Evolutionary conservation across 129 eudicot genomes (phyloP).

Genomic region (Arctium minus): DNA sequence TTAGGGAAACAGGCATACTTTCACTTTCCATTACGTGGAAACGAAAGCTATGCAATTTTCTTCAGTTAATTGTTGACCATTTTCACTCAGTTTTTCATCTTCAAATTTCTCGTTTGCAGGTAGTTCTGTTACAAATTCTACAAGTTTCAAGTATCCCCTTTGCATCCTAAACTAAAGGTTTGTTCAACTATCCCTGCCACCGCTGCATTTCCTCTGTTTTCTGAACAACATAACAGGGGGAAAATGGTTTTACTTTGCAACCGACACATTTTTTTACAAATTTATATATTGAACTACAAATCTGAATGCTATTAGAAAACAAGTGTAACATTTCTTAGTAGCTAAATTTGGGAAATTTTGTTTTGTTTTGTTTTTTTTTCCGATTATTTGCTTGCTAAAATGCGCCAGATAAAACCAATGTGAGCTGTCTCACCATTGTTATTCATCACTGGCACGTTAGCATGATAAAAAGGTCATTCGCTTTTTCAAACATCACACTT

Average conservation of each 20-base stretch:
- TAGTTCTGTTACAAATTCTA: neutral
- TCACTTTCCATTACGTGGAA: neutral
- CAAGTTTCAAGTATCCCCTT: neutral
- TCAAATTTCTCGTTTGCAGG: conserved; percentile 3
- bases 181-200: neutral
- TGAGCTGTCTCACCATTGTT: conserved; percentile 35
- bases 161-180: conserved; percentile 18
- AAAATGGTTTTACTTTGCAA: neutral
- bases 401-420: conserved; percentile 14
- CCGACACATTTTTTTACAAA: neutral
- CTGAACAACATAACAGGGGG: neutral
- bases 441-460: conserved; percentile 22
- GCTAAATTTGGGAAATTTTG: conserved; percentile 6
- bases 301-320: neutral
- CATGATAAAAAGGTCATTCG: conserved; percentile 17
- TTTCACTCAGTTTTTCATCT: neutral
- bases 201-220: conserved; percentile 7
- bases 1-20: neutral
- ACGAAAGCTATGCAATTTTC: neutral
- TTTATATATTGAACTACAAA: neutral
- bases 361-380: neutral
- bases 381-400: conserved; percentile 5
- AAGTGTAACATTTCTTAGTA: conserved; percentile 5
- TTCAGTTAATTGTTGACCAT: neutral
- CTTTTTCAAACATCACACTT: conserved; percentile 13